These are phyloP conservation scores for Cystofilobasidium capitatum DNA, from an alignment of 768 basidiomycete species.

Conservation along the genomic window DNA sequence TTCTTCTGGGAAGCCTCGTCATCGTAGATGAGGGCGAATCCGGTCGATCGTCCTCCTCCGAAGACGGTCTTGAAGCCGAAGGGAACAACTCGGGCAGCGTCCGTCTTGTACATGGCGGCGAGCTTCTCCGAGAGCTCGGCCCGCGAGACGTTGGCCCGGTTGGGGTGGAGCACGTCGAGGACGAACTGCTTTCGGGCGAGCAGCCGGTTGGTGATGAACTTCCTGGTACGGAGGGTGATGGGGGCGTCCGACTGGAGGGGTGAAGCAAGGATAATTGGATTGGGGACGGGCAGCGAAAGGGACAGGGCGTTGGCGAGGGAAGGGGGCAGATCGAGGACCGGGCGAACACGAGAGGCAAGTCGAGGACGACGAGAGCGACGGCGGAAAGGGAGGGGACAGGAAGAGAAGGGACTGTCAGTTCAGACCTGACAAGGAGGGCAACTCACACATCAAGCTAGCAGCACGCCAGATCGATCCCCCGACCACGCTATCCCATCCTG, in stretches of 20 bases:
- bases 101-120: conserved; percentile 81
- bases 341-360: not conserved
- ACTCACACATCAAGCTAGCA: too few species aligned
- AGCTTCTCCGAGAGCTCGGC: conserved; percentile 86
- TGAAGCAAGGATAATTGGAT: too few species aligned
- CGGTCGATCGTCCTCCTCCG: conserved; percentile 95
- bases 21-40: conserved; percentile 96
- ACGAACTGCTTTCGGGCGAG: conserved; percentile 84
- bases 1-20: conserved; percentile 87
- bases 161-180: conserved; percentile 82
- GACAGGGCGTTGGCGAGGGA: not conserved
- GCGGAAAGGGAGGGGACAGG: not conserved
- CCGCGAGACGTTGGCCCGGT: conserved; percentile 85
- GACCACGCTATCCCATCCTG: too few species aligned
- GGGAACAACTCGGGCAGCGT: conserved; percentile 75
- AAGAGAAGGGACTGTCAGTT: not conserved
- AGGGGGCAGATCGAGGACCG: not conserved
- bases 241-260: conserved; percentile 46
- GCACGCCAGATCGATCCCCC: too few species aligned
- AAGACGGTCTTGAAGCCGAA: conserved; percentile 70
- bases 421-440: too few species aligned
- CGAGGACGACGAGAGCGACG: not conserved
- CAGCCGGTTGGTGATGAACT: conserved; percentile 99
- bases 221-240: conserved; percentile 92
- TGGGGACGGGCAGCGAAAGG: too few species aligned